These are phyloP conservation scores for Ampelocalamus luodianensis DNA, from an alignment of 176 grass and related monocot genomes.

Conservation along the genomic window DNA sequence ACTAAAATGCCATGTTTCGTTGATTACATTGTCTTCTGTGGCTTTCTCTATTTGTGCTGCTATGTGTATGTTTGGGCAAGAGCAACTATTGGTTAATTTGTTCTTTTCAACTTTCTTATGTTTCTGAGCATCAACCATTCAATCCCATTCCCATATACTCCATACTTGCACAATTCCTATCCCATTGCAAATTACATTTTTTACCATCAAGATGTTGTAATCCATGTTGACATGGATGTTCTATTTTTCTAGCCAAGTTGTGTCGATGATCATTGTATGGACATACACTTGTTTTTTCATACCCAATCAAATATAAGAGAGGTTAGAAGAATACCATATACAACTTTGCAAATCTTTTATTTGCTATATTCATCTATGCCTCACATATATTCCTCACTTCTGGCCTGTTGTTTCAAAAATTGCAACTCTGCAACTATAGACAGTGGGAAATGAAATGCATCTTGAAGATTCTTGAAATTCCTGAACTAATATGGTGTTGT, in stretches of 20 bases:
- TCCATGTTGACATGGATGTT: too few relatives aligned
- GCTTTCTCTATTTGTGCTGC: neutral
- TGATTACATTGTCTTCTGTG: neutral
- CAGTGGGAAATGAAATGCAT: neutral
- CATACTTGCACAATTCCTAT: too few relatives aligned
- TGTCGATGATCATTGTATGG: too few relatives aligned
- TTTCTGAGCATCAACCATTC: neutral
- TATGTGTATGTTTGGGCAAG: slow-evolving; percentile 9
- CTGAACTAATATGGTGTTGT: neutral
- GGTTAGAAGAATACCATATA: neutral
- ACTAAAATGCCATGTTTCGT: neutral
- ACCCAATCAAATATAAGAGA: too few relatives aligned
- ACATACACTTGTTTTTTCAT: too few relatives aligned
- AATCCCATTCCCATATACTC: neutral
- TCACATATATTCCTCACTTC: neutral
- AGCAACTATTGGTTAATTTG: neutral
- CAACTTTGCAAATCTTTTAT: neutral
- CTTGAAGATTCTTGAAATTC: neutral
- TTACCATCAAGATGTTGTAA: too few relatives aligned
- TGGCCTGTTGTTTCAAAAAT: neutral
- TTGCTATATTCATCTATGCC: neutral
- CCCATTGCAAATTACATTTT: too few relatives aligned
- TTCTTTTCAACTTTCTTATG: neutral
- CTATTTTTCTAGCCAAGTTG: too few relatives aligned
- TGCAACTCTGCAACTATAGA: neutral